phyloP scores from a whole-genome alignment of 768 basidiomycete species.

The Kwoniella sp. region DNA sequence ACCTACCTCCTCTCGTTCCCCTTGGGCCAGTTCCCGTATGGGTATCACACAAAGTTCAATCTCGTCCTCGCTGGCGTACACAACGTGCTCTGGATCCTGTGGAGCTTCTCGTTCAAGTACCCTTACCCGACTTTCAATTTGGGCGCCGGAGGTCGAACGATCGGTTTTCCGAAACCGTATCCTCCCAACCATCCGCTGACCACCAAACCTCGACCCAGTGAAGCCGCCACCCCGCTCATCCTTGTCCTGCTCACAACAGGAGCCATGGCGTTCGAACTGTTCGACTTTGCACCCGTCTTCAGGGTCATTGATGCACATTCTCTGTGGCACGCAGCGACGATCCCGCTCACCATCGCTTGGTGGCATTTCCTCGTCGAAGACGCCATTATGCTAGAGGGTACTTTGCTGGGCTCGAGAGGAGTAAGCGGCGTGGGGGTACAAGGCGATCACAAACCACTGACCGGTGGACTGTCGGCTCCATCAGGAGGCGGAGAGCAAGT shows the following conservation, averaged over 20 bases:
- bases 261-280: conserved; percentile 78
- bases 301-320: conserved; percentile 85
- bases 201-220: conserved; percentile 21
- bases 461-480: conserved; percentile 6
- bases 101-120: conserved; percentile 58
- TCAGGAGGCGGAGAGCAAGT: not conserved
- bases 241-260: conserved; percentile 71
- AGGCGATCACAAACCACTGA: not conserved
- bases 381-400: conserved; percentile 41
- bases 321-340: conserved; percentile 88
- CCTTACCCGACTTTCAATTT: conserved; percentile 62
- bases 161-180: conserved; percentile 60
- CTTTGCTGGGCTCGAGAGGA: conserved; percentile 11
- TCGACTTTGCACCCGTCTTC: conserved; percentile 84
- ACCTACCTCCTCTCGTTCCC: conserved; percentile 74
- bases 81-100: conserved; percentile 79
- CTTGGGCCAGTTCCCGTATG: conserved; percentile 75
- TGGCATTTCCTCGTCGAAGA: conserved; percentile 66
- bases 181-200: conserved; percentile 49
- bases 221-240: conserved; percentile 38
- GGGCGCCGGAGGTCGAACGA: conserved; percentile 19
- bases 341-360: conserved; percentile 75
- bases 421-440: not conserved
- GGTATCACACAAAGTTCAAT: conserved; percentile 90
- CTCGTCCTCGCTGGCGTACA: conserved; percentile 73